Conservation (phyloP, 306 rosid species). For the Senna siamea region DNA sequence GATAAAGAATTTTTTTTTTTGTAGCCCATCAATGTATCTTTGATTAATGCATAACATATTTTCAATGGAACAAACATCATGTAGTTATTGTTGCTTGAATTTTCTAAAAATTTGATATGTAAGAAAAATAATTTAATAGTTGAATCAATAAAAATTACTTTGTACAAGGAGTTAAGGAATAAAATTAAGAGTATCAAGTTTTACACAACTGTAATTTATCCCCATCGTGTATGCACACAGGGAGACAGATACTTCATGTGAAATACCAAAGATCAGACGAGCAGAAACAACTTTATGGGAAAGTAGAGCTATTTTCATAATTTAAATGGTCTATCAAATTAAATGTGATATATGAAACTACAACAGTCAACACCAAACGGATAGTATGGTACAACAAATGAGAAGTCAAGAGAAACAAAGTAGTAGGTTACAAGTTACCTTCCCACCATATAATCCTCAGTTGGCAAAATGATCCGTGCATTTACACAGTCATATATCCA, state of each 20-base stretch:
- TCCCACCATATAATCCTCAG: slow-evolving; percentile 75
- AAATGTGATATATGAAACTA: slow-evolving; percentile 13
- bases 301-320: not conserved
- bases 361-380: slow-evolving; percentile 18
- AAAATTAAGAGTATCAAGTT: not conserved
- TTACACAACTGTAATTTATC: not conserved
- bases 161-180: not conserved
- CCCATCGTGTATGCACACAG: not conserved
- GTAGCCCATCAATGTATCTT: not conserved
- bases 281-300: not conserved
- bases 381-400: not conserved
- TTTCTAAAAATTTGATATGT: not conserved
- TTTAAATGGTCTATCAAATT: not conserved
- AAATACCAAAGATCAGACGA: not conserved
- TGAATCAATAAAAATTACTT: not conserved
- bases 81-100: not conserved
- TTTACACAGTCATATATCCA: slow-evolving; percentile 92
- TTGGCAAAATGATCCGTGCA: slow-evolving; percentile 77
- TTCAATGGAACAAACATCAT: not conserved
- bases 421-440: slow-evolving; percentile 54
- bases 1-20: not conserved
- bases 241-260: not conserved
- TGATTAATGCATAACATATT: not conserved
- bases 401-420: not conserved
- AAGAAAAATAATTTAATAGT: not conserved